Conservation (phyloP, 495 filamentous ascomycete species). For the Aspergillus sparsus region DNA sequence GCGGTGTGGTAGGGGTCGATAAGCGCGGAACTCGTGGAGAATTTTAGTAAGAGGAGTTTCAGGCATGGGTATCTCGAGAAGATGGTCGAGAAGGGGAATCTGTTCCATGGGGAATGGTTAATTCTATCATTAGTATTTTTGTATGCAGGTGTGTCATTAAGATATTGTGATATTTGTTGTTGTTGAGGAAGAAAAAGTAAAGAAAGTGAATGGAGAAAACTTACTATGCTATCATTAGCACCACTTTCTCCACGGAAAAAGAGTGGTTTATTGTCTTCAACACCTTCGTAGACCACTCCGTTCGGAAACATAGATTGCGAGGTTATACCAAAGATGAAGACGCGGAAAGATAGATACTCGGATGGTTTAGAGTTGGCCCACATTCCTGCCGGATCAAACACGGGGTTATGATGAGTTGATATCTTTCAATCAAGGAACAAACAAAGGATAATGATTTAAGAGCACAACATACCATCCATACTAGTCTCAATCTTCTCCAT, state of each 20-base stretch:
- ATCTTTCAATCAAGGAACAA: neutral
- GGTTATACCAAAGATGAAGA: constrained; percentile 93
- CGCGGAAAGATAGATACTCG: constrained; percentile 80
- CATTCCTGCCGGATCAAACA: constrained; percentile 58
- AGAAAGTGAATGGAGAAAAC: constrained; percentile 15
- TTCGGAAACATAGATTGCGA: constrained; percentile 88
- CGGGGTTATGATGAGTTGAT: constrained; percentile 18
- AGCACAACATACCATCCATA: constrained; percentile 66
- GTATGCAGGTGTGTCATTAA: no score
- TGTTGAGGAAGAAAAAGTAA: constrained; percentile 2
- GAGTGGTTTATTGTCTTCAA: constrained; percentile 66
- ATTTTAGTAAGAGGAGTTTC: constrained; percentile 81
- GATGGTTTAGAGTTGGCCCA: constrained; percentile 78
- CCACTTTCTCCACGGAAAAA: constrained; percentile 85
- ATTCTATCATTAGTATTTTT: no score
- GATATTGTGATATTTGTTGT: constrained; percentile 8
- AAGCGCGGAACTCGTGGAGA: constrained; percentile 79
- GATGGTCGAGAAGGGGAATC: constrained; percentile 84
- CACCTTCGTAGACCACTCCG: constrained; percentile 83
- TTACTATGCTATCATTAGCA: constrained; percentile 82
- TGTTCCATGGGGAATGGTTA: constrained; percentile 26
- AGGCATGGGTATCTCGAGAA: constrained; percentile 79
- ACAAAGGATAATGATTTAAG: neutral
- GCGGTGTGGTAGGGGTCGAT: constrained; percentile 82
- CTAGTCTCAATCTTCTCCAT: constrained; percentile 71